A percentile compares a stretch with the other conserved stretches of the same genome.
Evolutionary conservation across 108 stramenopile species (phyloP).

Genomic region (Licmophora abbreviata): DNA sequence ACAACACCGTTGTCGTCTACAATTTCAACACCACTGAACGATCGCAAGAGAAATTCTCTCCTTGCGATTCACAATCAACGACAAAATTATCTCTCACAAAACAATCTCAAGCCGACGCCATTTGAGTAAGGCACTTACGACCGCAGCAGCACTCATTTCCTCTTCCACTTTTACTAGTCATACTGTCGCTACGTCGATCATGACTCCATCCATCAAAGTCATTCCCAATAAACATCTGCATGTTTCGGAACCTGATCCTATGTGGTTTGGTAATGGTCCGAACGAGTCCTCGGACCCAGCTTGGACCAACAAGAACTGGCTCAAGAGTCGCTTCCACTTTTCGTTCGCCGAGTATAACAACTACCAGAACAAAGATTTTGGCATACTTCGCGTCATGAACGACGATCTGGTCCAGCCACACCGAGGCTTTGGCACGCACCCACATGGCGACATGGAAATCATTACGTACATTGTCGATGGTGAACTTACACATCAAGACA

Average conservation of each 20-base stretch:
- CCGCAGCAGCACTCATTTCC: background rate
- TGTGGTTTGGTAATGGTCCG: conserved; percentile 58
- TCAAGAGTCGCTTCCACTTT: conserved; percentile 80
- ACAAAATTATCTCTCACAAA: no score
- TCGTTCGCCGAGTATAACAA: conserved; percentile 77
- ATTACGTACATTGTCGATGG: conserved; percentile 74
- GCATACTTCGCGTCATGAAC: conserved; percentile 72
- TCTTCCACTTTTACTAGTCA: conserved; percentile 3
- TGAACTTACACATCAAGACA: conserved; percentile 62
- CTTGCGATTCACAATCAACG: no score
- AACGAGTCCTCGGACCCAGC: conserved; percentile 33
- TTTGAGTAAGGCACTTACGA: no score
- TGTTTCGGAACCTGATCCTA: conserved; percentile 59
- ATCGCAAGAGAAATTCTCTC: no score
- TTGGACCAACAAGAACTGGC: conserved; percentile 75
- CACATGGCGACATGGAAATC: conserved; percentile 74
- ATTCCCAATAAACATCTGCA: conserved; percentile 35
- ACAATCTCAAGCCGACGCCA: no score
- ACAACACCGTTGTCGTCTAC: no score
- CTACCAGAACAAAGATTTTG: conserved; percentile 49
- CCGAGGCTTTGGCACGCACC: conserved; percentile 71
- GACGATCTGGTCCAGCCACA: conserved; percentile 77
- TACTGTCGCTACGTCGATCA: conserved; percentile 3
- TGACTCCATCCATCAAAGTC: conserved; percentile 13
- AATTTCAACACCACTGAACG: no score